A percentile compares a stretch with the other conserved stretches of the same genome.
phyloP scores from a whole-genome alignment of 73 alveolate species.

The Paramecium sexaurelia region DNA sequence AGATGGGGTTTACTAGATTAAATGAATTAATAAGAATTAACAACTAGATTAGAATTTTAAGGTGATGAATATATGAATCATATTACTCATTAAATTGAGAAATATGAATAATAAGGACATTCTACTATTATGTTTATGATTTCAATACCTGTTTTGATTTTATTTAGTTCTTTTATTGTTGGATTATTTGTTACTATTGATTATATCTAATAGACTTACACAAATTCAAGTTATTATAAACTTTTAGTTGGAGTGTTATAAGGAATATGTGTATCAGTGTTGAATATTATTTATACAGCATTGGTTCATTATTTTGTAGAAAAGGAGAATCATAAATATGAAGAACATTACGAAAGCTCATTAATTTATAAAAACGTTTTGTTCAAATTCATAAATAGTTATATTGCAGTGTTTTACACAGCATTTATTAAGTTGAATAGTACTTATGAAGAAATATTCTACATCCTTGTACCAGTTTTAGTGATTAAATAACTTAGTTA shows the following conservation, averaged over 20 bases:
- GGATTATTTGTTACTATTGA: conserved; percentile 57
- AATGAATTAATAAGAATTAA: conserved; percentile 57
- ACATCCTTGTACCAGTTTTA: conserved; percentile 55
- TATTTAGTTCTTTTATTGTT: conserved; percentile 42
- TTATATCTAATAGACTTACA: not conserved
- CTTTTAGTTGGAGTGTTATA: conserved; percentile 41
- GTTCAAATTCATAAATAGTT: conserved; percentile 57
- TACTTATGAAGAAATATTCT: conserved; percentile 36
- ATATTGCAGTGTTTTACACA: conserved; percentile 60
- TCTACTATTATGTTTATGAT: conserved; percentile 21
- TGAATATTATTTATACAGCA: conserved; percentile 35
- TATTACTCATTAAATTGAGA: conserved; percentile 43
- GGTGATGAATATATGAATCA: conserved; percentile 65
- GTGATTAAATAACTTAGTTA: conserved; percentile 58
- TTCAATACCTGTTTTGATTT: conserved; percentile 53
- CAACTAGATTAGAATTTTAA: conserved; percentile 27
- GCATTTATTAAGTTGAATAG: conserved; percentile 34
- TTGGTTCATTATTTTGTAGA: conserved; percentile 57
- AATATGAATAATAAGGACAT: conserved; percentile 16
- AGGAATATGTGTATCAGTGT: conserved; percentile 54
- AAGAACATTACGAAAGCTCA: conserved; percentile 55
- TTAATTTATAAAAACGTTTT: conserved; percentile 58
- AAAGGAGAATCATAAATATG: conserved; percentile 62
- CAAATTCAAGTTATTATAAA: not conserved
- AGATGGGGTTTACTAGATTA: conserved; percentile 67